phyloP scores from a whole-genome alignment of 306 rosid species.

The Vicia villosa region DNA sequence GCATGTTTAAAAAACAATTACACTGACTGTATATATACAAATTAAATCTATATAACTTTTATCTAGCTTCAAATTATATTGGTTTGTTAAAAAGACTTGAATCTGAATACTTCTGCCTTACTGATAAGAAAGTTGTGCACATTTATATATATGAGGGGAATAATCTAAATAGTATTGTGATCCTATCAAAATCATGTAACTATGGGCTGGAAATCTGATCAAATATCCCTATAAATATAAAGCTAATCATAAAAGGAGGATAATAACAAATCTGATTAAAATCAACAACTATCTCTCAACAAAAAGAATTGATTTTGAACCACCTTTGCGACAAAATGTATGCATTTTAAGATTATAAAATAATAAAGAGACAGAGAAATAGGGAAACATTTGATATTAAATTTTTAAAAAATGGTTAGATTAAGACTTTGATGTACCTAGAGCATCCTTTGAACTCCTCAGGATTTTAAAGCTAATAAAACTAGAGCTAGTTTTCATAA shows the following conservation, averaged over 20 bases:
- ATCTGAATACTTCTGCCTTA: background rate
- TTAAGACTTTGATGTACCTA: background rate
- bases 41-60: constrained; percentile 7
- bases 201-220: background rate
- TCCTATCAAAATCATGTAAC: background rate
- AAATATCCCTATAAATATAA: background rate
- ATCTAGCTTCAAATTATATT: background rate
- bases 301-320: constrained; percentile 1
- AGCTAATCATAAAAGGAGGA: background rate
- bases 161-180: background rate
- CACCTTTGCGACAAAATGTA: background rate
- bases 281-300: background rate
- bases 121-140: background rate
- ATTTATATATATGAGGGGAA: background rate
- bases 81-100: background rate
- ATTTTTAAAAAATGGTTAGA: background rate
- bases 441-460: constrained; percentile 4
- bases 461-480: background rate
- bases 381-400: background rate
- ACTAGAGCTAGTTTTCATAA: background rate
- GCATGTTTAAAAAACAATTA: background rate
- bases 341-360: background rate
- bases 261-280: background rate
- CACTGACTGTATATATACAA: background rate
- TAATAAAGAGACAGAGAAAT: background rate